Conservation (phyloP, 1,284 basidiomycete species). For the Ceratobasidium sp. region DNA sequence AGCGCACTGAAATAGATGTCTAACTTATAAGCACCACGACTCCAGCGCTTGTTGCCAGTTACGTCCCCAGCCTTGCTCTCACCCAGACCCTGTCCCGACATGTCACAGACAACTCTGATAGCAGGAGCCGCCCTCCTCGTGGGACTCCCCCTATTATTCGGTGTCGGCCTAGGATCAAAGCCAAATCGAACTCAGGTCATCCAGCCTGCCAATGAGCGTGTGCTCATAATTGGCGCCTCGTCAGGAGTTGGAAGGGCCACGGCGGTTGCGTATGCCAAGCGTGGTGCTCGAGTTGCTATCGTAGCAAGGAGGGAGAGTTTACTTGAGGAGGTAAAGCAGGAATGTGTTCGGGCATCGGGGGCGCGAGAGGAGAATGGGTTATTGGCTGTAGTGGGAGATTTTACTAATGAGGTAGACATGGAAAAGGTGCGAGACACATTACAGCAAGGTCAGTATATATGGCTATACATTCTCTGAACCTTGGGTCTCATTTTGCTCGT, state of each 20-base stretch:
- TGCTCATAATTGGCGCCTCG: slow-evolving; percentile 83
- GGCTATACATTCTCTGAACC: slow-evolving; percentile 8
- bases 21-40: too few relatives aligned
- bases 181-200: slow-evolving; percentile 53
- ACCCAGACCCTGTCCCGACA: too few relatives aligned
- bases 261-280: slow-evolving; percentile 74
- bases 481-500: background rate
- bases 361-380: slow-evolving; percentile 45
- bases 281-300: slow-evolving; percentile 80
- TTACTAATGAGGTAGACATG: slow-evolving; percentile 75
- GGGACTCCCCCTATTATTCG: background rate
- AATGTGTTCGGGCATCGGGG: slow-evolving; percentile 60
- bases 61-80: too few relatives aligned
- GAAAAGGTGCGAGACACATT: slow-evolving; percentile 67
- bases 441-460: slow-evolving; percentile 60
- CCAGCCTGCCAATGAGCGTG: slow-evolving; percentile 65
- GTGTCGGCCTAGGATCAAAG: background rate
- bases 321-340: slow-evolving; percentile 68
- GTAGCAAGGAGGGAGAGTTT: slow-evolving; percentile 74
- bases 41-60: background rate
- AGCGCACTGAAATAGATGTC: too few relatives aligned
- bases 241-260: slow-evolving; percentile 84
- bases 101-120: slow-evolving; percentile 4
- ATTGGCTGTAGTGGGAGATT: slow-evolving; percentile 67
- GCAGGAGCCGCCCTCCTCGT: slow-evolving; percentile 3